Evolutionary conservation across 129 eudicot genomes (phyloP).

Genomic region (Calendula officinalis): DNA sequence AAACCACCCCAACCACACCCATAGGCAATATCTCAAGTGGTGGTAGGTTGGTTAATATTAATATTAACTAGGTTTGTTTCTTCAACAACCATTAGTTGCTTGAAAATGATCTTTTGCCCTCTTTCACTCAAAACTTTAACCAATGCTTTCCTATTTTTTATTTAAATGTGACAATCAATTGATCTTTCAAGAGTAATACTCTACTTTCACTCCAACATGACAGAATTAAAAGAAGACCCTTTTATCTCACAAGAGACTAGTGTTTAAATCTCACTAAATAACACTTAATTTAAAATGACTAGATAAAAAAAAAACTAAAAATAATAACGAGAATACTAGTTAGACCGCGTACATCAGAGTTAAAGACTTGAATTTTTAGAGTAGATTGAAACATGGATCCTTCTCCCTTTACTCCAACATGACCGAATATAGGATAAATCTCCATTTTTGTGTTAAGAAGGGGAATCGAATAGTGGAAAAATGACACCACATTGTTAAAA

Average conservation of each 20-base stretch:
- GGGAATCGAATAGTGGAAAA: neutral
- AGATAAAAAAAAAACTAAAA: too few species aligned
- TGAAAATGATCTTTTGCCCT: conserved; percentile 24
- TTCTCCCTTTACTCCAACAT: too few species aligned
- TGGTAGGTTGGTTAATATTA: conserved; percentile 15
- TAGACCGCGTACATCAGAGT: too few species aligned
- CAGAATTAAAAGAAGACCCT: too few species aligned
- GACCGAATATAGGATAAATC: too few species aligned
- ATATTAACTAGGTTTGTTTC: conserved; percentile 10
- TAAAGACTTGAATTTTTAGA: too few species aligned
- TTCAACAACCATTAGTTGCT: conserved; percentile 32
- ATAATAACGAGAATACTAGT: too few species aligned
- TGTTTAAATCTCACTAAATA: too few species aligned
- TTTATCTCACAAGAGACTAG: too few species aligned
- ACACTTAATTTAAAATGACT: too few species aligned
- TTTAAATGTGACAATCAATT: neutral
- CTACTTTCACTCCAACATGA: conserved; percentile 6
- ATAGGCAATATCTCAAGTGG: conserved; percentile 22
- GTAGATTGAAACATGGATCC: too few species aligned
- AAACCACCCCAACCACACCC: conserved; percentile 14
- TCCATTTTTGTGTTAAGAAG: too few species aligned
- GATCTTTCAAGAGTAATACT: neutral
- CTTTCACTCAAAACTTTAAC: conserved; percentile 23
- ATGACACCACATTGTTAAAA: neutral
- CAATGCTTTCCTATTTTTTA: conserved; percentile 10